These are phyloP conservation scores for Thraustochytrium striatum DNA, from an alignment of 352 stramenopile species.

Conservation along the genomic window DNA sequence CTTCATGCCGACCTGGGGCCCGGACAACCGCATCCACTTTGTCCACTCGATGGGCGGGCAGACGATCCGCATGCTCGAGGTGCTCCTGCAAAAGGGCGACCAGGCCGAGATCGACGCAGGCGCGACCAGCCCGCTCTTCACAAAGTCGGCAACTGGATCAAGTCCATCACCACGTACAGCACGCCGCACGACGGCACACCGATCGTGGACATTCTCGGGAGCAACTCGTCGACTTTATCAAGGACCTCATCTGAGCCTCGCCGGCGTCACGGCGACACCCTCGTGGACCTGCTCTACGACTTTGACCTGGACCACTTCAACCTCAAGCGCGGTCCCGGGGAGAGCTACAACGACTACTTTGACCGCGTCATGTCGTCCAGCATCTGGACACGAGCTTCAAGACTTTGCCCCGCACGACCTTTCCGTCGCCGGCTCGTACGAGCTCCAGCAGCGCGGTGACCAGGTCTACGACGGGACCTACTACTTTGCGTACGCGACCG, in stretches of 20 bases:
- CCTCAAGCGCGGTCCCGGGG: not conserved
- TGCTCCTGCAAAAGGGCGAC: slow-evolving; percentile 45
- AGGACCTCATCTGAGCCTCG: too few relatives aligned
- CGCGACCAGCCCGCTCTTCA: not conserved
- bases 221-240: not conserved
- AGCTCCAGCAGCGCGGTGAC: not conserved
- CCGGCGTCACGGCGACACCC: too few relatives aligned
- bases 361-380: slow-evolving; percentile 82
- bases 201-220: slow-evolving; percentile 6
- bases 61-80: slow-evolving; percentile 50
- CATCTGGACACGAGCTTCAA: not conserved
- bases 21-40: slow-evolving; percentile 49
- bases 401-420: slow-evolving; percentile 11
- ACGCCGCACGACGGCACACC: slow-evolving; percentile 3
- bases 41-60: slow-evolving; percentile 53
- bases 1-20: slow-evolving; percentile 32
- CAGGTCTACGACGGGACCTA: slow-evolving; percentile 3
- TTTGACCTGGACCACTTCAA: slow-evolving; percentile 12
- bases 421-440: not conserved
- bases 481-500: not conserved
- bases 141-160: slow-evolving; percentile 4
- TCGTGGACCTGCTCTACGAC: slow-evolving; percentile 13
- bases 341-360: slow-evolving; percentile 67
- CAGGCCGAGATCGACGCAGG: not conserved
- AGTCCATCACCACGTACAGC: slow-evolving; percentile 5